A percentile compares a stretch with the other conserved stretches of the same genome.
These are phyloP conservation scores for Wickerhamiella parazyma DNA, from an alignment of 805 yeast genomes.

Conservation along the genomic window DNA sequence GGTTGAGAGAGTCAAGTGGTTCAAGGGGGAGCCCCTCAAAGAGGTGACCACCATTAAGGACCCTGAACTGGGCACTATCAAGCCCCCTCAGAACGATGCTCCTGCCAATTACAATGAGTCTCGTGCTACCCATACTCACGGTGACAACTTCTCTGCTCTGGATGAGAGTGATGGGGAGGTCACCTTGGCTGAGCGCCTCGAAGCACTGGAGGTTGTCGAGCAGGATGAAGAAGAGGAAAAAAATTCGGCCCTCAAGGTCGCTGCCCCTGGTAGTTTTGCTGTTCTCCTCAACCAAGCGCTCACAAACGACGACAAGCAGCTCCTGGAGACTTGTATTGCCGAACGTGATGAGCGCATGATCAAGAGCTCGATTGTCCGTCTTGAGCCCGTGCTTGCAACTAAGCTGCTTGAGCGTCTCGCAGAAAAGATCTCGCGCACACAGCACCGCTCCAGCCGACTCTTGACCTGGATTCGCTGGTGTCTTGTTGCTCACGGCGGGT, in stretches of 20 bases:
- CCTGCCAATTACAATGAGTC: conserved; percentile 25
- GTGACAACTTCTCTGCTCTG: conserved; percentile 24
- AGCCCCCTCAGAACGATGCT: conserved; percentile 30
- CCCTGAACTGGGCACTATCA: conserved; percentile 22
- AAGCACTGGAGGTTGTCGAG: conserved; percentile 23
- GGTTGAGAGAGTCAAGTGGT: conserved; percentile 24
- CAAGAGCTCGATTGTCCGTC: conserved; percentile 40
- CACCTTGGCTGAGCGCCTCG: conserved; percentile 32
- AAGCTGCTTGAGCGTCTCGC: conserved; percentile 36
- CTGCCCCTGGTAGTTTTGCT: conserved; percentile 56
- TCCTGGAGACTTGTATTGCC: conserved; percentile 69
- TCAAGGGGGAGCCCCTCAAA: conserved; percentile 11
- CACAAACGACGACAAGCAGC: conserved; percentile 69
- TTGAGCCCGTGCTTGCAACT: conserved; percentile 34
- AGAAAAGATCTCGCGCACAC: conserved; percentile 37
- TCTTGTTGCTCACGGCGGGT: conserved; percentile 54
- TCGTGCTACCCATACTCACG: conserved; percentile 25
- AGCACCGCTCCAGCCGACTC: conserved; percentile 38
- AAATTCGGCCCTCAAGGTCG: conserved; percentile 11
- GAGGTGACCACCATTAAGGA: conserved; percentile 15
- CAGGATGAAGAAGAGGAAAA: conserved; percentile 13
- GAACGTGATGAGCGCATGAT: conserved; percentile 39
- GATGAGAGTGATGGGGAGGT: conserved; percentile 24
- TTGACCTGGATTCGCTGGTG: conserved; percentile 73
- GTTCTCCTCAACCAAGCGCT: conserved; percentile 81